Evolutionary conservation across 148 eudicot genomes (phyloP).

Genomic region (Silene latifolia): DNA sequence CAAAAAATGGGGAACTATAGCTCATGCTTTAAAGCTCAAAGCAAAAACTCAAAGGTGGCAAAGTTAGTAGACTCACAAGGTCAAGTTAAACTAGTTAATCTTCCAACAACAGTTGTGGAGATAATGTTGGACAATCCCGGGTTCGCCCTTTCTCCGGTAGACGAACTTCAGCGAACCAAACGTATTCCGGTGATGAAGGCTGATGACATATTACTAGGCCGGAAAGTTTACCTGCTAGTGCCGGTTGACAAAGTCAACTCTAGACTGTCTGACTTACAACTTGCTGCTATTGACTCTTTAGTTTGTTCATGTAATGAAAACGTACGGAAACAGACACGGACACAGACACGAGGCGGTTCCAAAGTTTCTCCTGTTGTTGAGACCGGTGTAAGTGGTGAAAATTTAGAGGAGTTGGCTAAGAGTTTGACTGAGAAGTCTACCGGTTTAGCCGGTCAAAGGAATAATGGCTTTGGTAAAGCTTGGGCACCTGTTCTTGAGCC

Average conservation of each 20-base stretch:
- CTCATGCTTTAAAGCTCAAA: constrained; percentile 9
- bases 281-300: constrained; percentile 25
- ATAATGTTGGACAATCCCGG: constrained; percentile 44
- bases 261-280: constrained; percentile 28
- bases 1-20: constrained; percentile 19
- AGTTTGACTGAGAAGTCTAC: constrained; percentile 20
- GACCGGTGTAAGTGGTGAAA: not conserved
- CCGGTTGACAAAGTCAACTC: constrained; percentile 33
- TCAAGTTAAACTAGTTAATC: constrained; percentile 11
- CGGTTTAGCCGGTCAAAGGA: constrained; percentile 21
- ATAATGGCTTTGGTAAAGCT: constrained; percentile 15
- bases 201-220: constrained; percentile 30
- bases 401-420: constrained; percentile 12
- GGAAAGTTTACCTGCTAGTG: constrained; percentile 34
- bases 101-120: constrained; percentile 40
- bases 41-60: constrained; percentile 10
- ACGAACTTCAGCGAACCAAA: constrained; percentile 13
- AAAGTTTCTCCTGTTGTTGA: constrained; percentile 31
- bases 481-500: constrained; percentile 47
- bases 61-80: constrained; percentile 27
- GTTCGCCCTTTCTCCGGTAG: constrained; percentile 27
- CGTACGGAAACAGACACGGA: not conserved
- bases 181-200: constrained; percentile 33
- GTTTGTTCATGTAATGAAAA: constrained; percentile 11
- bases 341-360: constrained; percentile 31